Evolutionary conservation across 2,329 filamentous ascomycete species (phyloP), one percentile per base, ranked within the genome.

Genomic region (Penicillium digitatum): DNA sequence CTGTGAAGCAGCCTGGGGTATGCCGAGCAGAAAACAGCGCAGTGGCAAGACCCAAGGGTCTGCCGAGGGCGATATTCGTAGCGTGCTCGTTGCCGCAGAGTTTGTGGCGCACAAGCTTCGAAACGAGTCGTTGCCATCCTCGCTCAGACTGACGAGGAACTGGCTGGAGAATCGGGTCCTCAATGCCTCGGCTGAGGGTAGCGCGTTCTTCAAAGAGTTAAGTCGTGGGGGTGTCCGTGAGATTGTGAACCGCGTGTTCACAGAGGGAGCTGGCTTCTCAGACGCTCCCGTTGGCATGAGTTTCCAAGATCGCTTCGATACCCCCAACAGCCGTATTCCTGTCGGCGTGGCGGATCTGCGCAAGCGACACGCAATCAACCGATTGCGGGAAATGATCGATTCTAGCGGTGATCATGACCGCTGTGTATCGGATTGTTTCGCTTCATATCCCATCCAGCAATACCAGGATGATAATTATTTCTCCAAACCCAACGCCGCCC

Each of bases 391-490:
- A 63, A 83, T 87, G 76, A 74, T 86, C 18, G 81, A 86, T 63
- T 82, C 82, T 9, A 81, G 79, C 62, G 84, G 83, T 18, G 84
- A 87, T 32, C 79, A 80, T 40, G 84, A 87, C 66, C 79, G 82
- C 38, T 82, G 86, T 62, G 73, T 85, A 45, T 79, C 79, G 12
- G 82, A 97, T 59, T 87, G 95, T 64, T 96, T 96, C 68, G 80
- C 88, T 22, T 83, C 88, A 62, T 99, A 96, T 71, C 91, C 93
- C 0, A 85, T 84, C 39, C 89, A 91, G 64, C 86, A 91, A 20
- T 99, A 88, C 74, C 95, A 96, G 75, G 94, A 99, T 70, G 94
- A 99, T 72, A 88, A 87, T 0, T 87, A 90, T 63, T 84, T 99
- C 31, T 89, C 87, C 32, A 99, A 99, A 69, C 95, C 95, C 0